Base-by-base conservation (phyloP, 345 rosid species). In the Citrus inodora region DNA sequence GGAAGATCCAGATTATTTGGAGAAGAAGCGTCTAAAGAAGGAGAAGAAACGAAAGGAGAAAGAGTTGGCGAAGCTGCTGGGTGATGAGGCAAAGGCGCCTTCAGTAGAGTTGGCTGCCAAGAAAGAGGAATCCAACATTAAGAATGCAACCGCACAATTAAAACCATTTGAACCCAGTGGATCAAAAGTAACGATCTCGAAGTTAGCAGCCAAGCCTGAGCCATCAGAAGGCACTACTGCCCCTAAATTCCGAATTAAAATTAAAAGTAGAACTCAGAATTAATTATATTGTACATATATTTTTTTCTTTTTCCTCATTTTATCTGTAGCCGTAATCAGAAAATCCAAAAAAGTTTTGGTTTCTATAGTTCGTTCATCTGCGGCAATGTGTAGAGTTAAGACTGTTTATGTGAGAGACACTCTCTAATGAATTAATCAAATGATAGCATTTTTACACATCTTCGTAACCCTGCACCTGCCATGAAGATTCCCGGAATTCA, bases 1-100 rank as follows among this genome's bases (percentile, higher is more conserved):
- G 38, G 92, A 86, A 59, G 92, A 80, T 38, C 98, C 92, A 0
- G 93, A 80, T 76, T 91, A 95, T 81, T 22, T 79, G 77, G 98
- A 96, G 80, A 83, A 82, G 82, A 96, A 94, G 84, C 86, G 97
- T 42, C 71, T 88, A 80, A 96, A 94, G 88, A 92, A 94, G 81
- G 98, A 96, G 90, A 94, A 88, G 83, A 92, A 88, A 82, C 86
- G 82, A 42, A 95, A 86, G 83, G 95, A 92, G 79, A 96, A 94
- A 81, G 98, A 91, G 79, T 73, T 90, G 78, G 85, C 92, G 0
- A 93, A 89, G 92, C 84, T 89, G 77, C 79, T 86, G 77, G 80
- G 78, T 32, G 82, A 84, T 9, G 87, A 87, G 25, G 79, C 76
- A 14, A 86, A 85, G 73, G 76, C 75, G 33, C 33, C 89, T 22